Evolutionary conservation across 2,329 filamentous ascomycete genomes (phyloP), one percentile per base, ranked within the genome.

Genomic region (Pestalotiopsis sp.): DNA sequence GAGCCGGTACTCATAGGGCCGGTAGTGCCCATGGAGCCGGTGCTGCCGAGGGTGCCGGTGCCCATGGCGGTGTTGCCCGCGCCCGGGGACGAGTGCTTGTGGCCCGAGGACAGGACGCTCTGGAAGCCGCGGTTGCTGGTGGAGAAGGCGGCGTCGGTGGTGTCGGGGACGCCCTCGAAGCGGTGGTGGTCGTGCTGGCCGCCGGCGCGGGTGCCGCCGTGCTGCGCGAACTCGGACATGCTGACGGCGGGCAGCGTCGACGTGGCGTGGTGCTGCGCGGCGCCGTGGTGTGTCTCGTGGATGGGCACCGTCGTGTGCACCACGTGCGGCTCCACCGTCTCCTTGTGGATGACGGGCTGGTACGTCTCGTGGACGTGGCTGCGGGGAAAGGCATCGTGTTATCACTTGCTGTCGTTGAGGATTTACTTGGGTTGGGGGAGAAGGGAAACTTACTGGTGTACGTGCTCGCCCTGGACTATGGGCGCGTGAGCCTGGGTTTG

Each of bases 251-350:
- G 91, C 0, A 93, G 83, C 3, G 86, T 83, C 0, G 89, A 89
- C 1, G 89, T 85, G 57, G 84, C 83, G 75, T 94, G 91, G 75
- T 92, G 88, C 68, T 91, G 85, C 1, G 90, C 83, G 14, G 86
- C 83, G 64, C 90, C 88, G 73, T 92, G 89, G 75, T 93, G 91
- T 1, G 87, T 85, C 79, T 94, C 91, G 71, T 93, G 91, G 56
- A 94, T 85, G 0, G 91, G 91, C 0, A 91, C 83, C 1, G 89
- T 92, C 26, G 89, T 93, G 81, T 94, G 92, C 1, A 92, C 83
- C 3, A 93, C 85, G 17, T 88, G 84, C 1, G 89, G 90, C 70
- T 91, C 86, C 35, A 93, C 81, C 1, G 86, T 88, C 71, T 93
- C 89, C 76, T 92, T 92, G 64, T 93, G 83, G 44, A 94, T 82